A percentile compares a stretch with the other conserved stretches of the same genome.
phyloP scores from a whole-genome alignment of 2,329 filamentous ascomycete species.

The Fusarium armeniacum region DNA sequence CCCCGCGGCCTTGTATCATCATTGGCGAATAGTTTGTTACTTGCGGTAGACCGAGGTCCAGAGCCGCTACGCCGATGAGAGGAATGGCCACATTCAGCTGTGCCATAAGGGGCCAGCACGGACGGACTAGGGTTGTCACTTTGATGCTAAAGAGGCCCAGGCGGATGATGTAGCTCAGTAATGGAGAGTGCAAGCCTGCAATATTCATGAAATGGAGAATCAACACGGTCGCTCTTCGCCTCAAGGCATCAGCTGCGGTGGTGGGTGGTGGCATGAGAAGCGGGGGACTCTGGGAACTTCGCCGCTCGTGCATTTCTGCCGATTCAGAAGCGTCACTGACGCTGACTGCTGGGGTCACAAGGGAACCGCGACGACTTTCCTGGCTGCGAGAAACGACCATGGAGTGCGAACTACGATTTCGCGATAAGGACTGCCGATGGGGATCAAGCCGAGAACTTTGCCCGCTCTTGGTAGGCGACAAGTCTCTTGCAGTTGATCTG shows the following conservation, averaged over 20 bases:
- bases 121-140: constrained; percentile 71
- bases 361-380: constrained; percentile 52
- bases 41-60: constrained; percentile 69
- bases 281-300: constrained; percentile 53
- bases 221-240: constrained; percentile 54
- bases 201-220: constrained; percentile 51
- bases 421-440: constrained; percentile 24
- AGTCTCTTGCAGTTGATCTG: constrained; percentile 35
- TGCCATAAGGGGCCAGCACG: constrained; percentile 80
- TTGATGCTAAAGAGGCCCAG: constrained; percentile 77
- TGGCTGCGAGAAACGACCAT: constrained; percentile 60
- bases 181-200: constrained; percentile 51
- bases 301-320: constrained; percentile 31
- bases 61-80: constrained; percentile 75
- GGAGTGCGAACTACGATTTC: constrained; percentile 48
- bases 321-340: constrained; percentile 35
- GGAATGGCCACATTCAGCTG: constrained; percentile 75
- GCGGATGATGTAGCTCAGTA: constrained; percentile 59
- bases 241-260: constrained; percentile 53
- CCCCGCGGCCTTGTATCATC: constrained; percentile 29
- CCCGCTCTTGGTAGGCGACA: constrained; percentile 33
- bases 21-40: constrained; percentile 21
- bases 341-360: constrained; percentile 29
- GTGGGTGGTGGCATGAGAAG: constrained; percentile 66
- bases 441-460: constrained; percentile 34